phyloP scores from a whole-genome alignment of 495 filamentous ascomycete genomes.

The Lasiosphaeria miniovina region DNA sequence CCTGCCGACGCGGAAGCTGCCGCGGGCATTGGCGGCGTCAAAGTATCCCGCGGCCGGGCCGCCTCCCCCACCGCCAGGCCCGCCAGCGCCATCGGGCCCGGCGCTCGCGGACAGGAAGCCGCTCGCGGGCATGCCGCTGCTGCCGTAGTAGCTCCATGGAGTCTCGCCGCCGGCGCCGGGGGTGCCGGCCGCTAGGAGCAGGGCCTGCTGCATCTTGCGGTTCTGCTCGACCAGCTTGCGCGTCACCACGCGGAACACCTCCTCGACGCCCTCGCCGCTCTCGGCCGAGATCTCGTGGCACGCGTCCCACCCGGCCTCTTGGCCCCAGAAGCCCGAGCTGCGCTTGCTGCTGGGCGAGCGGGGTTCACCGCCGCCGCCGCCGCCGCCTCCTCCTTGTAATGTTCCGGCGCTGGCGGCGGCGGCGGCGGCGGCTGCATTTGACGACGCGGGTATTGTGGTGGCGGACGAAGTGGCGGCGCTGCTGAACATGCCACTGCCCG shows the following conservation, averaged over 20 bases:
- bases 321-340: constrained; percentile 82
- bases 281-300: constrained; percentile 96
- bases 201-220: constrained; percentile 61
- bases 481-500: background rate
- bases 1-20: constrained; percentile 60
- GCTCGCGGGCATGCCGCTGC: background rate
- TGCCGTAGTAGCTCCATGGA: background rate
- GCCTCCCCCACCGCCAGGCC: constrained; percentile 20
- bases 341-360: constrained; percentile 72
- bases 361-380: constrained; percentile 38
- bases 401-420: background rate
- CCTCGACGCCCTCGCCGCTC: constrained; percentile 93
- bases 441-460: background rate
- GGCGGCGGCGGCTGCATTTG: background rate
- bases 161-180: constrained; percentile 25
- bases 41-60: constrained; percentile 40
- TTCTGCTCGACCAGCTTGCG: constrained; percentile 92
- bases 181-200: constrained; percentile 44
- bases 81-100: constrained; percentile 1
- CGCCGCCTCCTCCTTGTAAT: constrained; percentile 7
- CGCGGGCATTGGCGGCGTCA: constrained; percentile 43
- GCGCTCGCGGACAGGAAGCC: background rate
- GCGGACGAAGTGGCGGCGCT: background rate
- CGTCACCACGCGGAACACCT: constrained; percentile 93
- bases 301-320: constrained; percentile 91